These are phyloP conservation scores for Cerrena zonata DNA, from an alignment of 1,284 basidiomycete genomes.

Conservation along the genomic window DNA sequence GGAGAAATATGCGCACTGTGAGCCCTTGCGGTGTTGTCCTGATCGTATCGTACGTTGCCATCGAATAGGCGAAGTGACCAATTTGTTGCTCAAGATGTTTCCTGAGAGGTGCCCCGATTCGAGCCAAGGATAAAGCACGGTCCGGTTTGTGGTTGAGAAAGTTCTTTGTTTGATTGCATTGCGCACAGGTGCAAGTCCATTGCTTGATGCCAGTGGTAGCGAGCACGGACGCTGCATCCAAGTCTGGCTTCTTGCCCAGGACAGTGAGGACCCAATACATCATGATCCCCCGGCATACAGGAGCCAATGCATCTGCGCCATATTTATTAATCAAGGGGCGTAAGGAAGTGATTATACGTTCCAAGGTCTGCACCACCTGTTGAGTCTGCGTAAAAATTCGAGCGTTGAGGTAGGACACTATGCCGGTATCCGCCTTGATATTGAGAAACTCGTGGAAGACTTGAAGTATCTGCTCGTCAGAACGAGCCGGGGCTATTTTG, in stretches of 20 bases:
- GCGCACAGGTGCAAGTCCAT: neutral
- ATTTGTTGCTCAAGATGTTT: neutral
- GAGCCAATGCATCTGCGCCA: no score
- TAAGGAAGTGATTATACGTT: no score
- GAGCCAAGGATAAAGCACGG: neutral
- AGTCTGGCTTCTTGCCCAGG: neutral
- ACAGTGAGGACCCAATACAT: neutral
- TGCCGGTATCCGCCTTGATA: no score
- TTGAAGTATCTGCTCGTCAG: no score
- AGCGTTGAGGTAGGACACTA: no score
- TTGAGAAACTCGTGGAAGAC: no score
- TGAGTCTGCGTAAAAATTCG: no score
- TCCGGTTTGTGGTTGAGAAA: neutral
- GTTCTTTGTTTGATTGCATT: neutral
- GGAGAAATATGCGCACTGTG: neutral
- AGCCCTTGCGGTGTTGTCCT: neutral
- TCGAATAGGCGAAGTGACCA: neutral
- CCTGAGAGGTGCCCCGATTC: neutral
- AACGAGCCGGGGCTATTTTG: no score
- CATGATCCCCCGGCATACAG: slow-evolving; percentile 1
- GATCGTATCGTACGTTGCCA: neutral
- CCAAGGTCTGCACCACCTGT: no score
- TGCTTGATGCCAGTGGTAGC: neutral
- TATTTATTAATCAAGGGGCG: no score
- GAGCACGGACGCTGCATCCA: neutral